Base-by-base conservation (phyloP, 345 rosid genomes). In the Heritiera fomes region DNA sequence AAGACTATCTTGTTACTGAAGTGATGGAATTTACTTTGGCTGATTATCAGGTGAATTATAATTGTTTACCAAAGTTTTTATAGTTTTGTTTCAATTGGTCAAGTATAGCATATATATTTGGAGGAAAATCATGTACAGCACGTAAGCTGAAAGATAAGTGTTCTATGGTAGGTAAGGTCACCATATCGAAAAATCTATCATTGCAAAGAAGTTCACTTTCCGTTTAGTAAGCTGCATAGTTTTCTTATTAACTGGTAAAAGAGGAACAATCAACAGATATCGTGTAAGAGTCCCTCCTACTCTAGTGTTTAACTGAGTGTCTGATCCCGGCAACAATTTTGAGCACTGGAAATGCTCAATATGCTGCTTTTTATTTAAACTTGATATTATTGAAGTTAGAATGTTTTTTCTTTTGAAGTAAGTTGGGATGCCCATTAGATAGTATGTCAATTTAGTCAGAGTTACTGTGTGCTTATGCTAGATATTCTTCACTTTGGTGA, bases 1-100 rank as follows among this genome's bases (percentile, higher is more conserved):
- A 50, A 28, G 75, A 28, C 59, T 71, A 50, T 71, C 75, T 71
- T 50, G 43, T 47, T 30, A 49, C n/a, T 71, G 75, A 47, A 50
- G 59, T 71, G 38, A 50, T 47, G 74, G 59, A 46, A 70, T 47
- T 47, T 70, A 47, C 58, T 70, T 70, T 70, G 74, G 23, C 58
- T 71, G 56, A 46, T 50, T 71, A 30, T 71, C 59, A 50, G 58
- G 75, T 71, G 71, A 66, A 41, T 18, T 66, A 10, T 41, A 32
- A 66, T 66, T 66, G 46, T 38, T 66, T 41, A 41, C 50, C 30
- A 3, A 43, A 17, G 12, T 17, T 40, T 18, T 41, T 40, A 38
- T 66, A 12, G 67, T 66, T 41, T 38, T 66, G 14, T 47, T 71
- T 71, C 53, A 71, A 30, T 49, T 71, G 18, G 34, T 23, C 30